Conservation (phyloP, 2,329 filamentous ascomycete species). For the Hypoxylon sp. region DNA sequence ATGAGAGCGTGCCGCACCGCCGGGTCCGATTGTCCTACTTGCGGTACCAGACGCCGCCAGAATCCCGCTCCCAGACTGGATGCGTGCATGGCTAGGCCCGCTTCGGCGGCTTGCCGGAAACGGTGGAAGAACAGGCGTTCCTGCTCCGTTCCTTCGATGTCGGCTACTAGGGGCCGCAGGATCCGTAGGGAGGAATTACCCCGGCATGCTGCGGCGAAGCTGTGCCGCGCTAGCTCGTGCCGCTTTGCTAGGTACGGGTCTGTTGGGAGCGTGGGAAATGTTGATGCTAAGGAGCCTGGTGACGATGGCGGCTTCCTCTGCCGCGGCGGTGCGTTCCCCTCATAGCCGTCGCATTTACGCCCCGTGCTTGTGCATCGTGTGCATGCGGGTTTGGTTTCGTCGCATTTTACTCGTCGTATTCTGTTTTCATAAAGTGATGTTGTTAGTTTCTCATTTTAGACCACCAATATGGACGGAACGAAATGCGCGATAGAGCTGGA, state of each 20-base stretch:
- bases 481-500: not conserved
- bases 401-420: slow-evolving; percentile 58
- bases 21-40: slow-evolving; percentile 52
- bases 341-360: slow-evolving; percentile 58
- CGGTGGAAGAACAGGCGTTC: slow-evolving; percentile 57
- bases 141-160: slow-evolving; percentile 55
- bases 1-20: slow-evolving; percentile 56
- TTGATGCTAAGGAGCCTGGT: slow-evolving; percentile 1
- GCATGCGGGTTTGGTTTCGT: slow-evolving; percentile 56
- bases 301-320: slow-evolving; percentile 28
- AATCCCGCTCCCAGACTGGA: slow-evolving; percentile 51
- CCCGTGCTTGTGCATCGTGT: slow-evolving; percentile 56
- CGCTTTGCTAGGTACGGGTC: slow-evolving; percentile 29
- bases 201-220: slow-evolving; percentile 50
- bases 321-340: slow-evolving; percentile 34
- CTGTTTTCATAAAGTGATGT: slow-evolving; percentile 36
- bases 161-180: slow-evolving; percentile 56
- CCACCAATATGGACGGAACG: not conserved
- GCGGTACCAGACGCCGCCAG: slow-evolving; percentile 54
- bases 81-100: slow-evolving; percentile 52
- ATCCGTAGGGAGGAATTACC: slow-evolving; percentile 47
- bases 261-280: slow-evolving; percentile 1
- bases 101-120: slow-evolving; percentile 54
- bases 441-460: not conserved
- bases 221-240: slow-evolving; percentile 40